These are phyloP conservation scores for Chamaenerion angustifolium DNA, from an alignment of 345 rosid species.

Conservation along the genomic window DNA sequence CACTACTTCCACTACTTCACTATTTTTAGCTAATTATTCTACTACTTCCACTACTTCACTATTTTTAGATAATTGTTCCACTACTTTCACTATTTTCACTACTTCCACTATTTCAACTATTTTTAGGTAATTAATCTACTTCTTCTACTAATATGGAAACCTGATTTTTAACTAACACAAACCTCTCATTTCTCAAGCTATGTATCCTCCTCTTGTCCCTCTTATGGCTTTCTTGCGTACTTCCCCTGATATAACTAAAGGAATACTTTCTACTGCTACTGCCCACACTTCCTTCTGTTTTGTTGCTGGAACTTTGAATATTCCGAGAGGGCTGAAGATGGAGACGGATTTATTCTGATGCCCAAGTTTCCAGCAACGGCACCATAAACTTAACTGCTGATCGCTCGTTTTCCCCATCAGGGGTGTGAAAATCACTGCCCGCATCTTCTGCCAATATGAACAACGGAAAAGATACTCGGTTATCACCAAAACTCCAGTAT, in stretches of 20 bases:
- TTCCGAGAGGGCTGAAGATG: constrained; percentile 28
- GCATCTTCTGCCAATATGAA: constrained; percentile 61
- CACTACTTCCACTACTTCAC: too few relatives aligned
- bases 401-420: constrained; percentile 37
- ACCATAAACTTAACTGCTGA: constrained; percentile 19
- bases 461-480: constrained; percentile 74
- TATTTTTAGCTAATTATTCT: too few relatives aligned
- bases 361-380: constrained; percentile 18
- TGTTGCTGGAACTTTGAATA: constrained; percentile 24
- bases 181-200: constrained; percentile 72
- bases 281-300: constrained; percentile 35
- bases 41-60: too few relatives aligned
- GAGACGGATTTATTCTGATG: constrained; percentile 28
- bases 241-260: constrained; percentile 82
- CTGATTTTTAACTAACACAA: too few relatives aligned
- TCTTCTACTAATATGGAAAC: too few relatives aligned
- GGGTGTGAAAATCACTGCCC: constrained; percentile 23
- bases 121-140: too few relatives aligned
- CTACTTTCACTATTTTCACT: too few relatives aligned
- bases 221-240: constrained; percentile 65
- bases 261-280: constrained; percentile 47
- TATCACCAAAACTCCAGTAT: constrained; percentile 60
- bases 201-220: constrained; percentile 70
- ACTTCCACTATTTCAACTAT: too few relatives aligned
- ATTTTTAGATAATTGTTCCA: too few relatives aligned